Conservation (phyloP, 2,329 filamentous ascomycete species). For the Helotiales sp. region DNA sequence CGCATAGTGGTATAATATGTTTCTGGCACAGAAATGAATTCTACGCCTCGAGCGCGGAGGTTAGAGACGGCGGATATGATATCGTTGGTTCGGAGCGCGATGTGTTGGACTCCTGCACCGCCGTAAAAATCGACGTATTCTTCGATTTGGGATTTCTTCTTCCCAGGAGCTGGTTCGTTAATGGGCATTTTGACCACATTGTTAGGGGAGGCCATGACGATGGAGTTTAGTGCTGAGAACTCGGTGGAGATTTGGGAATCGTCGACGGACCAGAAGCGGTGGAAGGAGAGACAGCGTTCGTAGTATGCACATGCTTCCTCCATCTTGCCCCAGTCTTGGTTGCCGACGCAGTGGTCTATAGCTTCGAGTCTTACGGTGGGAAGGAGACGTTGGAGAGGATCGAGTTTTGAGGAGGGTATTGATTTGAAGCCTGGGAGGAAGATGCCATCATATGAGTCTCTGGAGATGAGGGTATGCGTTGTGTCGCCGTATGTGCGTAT, state of each 20-base stretch:
- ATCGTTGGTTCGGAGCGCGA: conserved; percentile 78
- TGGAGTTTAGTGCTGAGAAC: conserved; percentile 82
- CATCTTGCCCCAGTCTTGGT: conserved; percentile 95
- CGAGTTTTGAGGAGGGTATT: conserved; percentile 40
- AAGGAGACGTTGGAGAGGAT: conserved; percentile 43
- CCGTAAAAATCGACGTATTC: conserved; percentile 90
- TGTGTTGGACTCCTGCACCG: conserved; percentile 89
- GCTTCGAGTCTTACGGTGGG: conserved; percentile 67
- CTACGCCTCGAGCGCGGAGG: conserved; percentile 81
- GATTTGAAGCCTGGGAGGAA: conserved; percentile 84
- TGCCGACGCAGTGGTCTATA: conserved; percentile 96
- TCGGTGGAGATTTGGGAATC: conserved; percentile 92
- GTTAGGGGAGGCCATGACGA: conserved; percentile 87
- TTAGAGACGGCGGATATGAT: conserved; percentile 77
- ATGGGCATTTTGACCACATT: conserved; percentile 96
- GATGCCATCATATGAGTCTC: conserved; percentile 65
- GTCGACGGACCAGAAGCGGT: conserved; percentile 97
- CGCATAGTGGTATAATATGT: conserved; percentile 84
- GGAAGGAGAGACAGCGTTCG: conserved; percentile 86
- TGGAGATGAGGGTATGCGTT: conserved; percentile 86
- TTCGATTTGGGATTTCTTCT: conserved; percentile 92
- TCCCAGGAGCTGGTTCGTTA: conserved; percentile 89
- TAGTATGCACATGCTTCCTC: conserved; percentile 67
- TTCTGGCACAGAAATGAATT: conserved; percentile 88
- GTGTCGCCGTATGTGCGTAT: conserved; percentile 95